Evolutionary conservation across 768 basidiomycete species (phyloP).

Genomic region (Trametes cinnabarina): DNA sequence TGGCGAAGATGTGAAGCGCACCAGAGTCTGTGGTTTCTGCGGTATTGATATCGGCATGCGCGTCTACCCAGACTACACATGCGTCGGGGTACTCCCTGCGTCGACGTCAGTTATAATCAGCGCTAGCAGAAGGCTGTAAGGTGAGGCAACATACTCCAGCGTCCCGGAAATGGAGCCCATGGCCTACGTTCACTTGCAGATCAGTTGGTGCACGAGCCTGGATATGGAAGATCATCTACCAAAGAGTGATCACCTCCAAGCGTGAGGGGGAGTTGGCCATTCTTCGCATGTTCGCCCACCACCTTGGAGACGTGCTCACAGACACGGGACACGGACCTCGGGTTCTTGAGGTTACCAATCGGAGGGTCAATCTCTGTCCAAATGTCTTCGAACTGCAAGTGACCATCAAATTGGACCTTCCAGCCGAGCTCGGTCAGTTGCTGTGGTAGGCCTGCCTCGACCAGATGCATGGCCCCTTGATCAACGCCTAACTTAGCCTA

Average conservation of each 20-base stretch:
- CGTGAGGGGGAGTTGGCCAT: conserved; percentile 83
- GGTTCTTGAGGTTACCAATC: conserved; percentile 89
- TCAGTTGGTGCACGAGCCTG: background rate
- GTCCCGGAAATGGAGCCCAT: conserved; percentile 96
- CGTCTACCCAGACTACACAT: conserved; percentile 95
- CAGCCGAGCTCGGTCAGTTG: conserved; percentile 82
- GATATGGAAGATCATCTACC: conserved; percentile 47
- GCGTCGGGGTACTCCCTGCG: conserved; percentile 69
- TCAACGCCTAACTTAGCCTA: conserved; percentile 82
- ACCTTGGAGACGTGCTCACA: conserved; percentile 70
- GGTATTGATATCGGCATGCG: conserved; percentile 98
- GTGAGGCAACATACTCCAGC: conserved; percentile 49
- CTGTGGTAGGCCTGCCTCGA: conserved; percentile 77
- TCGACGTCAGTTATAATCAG: background rate
- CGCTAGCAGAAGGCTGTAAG: background rate
- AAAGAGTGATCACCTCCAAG: conserved; percentile 96
- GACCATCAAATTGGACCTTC: conserved; percentile 87
- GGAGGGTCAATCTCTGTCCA: conserved; percentile 65
- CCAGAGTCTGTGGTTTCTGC: conserved; percentile 75
- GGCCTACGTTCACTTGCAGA: conserved; percentile 43
- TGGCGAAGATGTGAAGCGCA: conserved; percentile 26
- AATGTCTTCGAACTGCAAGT: conserved; percentile 84
- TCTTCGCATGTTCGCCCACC: conserved; percentile 72
- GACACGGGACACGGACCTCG: conserved; percentile 81
- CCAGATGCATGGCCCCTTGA: conserved; percentile 82